Base-by-base conservation (phyloP, 2,329 filamentous ascomycete genomes). In the Beauveria caledonica region DNA sequence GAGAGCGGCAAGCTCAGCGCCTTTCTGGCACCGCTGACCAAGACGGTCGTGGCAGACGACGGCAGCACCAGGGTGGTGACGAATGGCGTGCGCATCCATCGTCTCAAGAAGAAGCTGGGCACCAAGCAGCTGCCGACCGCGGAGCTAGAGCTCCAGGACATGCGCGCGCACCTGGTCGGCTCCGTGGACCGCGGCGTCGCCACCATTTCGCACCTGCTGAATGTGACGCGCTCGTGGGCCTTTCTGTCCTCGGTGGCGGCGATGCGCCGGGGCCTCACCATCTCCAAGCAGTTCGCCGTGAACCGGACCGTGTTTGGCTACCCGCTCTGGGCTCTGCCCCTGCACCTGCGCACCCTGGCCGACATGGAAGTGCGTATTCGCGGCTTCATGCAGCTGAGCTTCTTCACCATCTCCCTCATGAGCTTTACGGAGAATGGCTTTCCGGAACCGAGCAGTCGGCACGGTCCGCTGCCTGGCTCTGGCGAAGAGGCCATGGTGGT, bases 91-190 rank as follows among this genome's bases (percentile, higher is more conserved):
- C 57, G 62, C 21, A 61, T 63, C 36, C 62, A 63, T 29, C 57
- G 62, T n/a, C 58, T 63, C 39, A 63, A 63, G 57, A 57, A 52
- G 9, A 63, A 63, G 49, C 40, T 63, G 11, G 62, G 62, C 33
- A 63, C 62, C 23, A 63, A 62, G 53, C 60, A 63, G 57, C 62
- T 63, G 13, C 62, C 62, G 1, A 63, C 62, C 11, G 62, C 62
- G 5, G 62, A 63, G 44, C 60, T 62, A 5, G 62, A 62, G 36
- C 40, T 63, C 15, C 56, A 55, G 15, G 57, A 63, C 17, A 51
- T 62, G 39, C 60, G 62, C 10, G 62, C 62, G 15, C 58, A 58
- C 21, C 49, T 61, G 3, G 57, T 63, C 33, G 60, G 62, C 5
- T 40, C 57, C 1, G 46, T 62, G 11, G 62, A 63, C 42, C 60